Conservation (phyloP, 345 rosid species). For the Rhizophora apiculata region DNA sequence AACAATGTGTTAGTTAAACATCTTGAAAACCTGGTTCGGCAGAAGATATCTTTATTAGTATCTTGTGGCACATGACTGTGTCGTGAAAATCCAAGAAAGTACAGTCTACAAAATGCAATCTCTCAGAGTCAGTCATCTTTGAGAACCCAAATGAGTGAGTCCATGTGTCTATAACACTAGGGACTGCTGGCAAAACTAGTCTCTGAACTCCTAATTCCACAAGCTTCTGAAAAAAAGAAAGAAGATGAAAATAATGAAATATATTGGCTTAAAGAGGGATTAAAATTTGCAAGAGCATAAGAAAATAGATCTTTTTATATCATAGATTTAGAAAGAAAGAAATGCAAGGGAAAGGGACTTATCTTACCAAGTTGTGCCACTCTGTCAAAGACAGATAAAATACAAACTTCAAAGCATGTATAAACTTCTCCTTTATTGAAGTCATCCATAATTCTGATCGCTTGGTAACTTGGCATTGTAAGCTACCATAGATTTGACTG, state of each 20-base stretch:
- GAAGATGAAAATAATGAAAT: constrained; percentile 7
- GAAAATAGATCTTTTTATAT: neutral
- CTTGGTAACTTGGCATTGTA: neutral
- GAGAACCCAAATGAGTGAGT: constrained; percentile 72
- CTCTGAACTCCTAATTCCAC: constrained; percentile 61
- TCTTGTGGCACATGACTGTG: constrained; percentile 67
- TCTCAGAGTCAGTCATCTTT: constrained; percentile 49
- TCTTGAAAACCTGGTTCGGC: constrained; percentile 22
- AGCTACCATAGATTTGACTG: neutral
- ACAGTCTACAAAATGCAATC: constrained; percentile 42
- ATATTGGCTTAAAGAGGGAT: neutral
- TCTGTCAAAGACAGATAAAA: neutral
- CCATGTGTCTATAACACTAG: constrained; percentile 59
- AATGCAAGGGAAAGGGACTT: neutral
- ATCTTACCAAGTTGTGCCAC: neutral
- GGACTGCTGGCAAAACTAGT: constrained; percentile 76
- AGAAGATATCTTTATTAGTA: constrained; percentile 27
- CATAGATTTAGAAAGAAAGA: neutral
- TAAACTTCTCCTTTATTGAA: neutral
- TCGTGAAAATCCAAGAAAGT: constrained; percentile 70
- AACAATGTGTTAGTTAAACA: constrained; percentile 23
- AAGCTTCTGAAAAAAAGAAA: constrained; percentile 47
- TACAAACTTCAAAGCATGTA: no score
- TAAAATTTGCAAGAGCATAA: neutral
- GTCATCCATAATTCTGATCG: neutral